Evolutionary conservation across 768 basidiomycete genomes (phyloP).

Genomic region (Tricholoma bakamatsutake): DNA sequence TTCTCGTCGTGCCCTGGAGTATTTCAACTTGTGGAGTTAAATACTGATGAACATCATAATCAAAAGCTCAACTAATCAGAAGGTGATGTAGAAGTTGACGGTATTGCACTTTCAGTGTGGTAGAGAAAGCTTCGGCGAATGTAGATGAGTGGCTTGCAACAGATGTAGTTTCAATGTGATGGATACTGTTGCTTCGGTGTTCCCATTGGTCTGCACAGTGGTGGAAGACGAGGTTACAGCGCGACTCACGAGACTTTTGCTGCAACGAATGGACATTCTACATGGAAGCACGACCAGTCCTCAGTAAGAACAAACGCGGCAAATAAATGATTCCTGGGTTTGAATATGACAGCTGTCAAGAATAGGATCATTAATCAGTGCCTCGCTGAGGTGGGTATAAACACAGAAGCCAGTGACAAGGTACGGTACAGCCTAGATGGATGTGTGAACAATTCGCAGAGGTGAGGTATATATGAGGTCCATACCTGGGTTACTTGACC

Average conservation of each 20-base stretch:
- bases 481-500: background rate
- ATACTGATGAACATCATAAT: background rate
- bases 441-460: background rate
- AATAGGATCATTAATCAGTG: background rate
- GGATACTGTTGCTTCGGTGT: background rate
- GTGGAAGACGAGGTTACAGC: background rate
- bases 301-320: background rate
- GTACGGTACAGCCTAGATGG: background rate
- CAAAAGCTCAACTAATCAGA: background rate
- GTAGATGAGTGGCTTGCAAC: background rate
- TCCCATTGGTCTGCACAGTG: background rate
- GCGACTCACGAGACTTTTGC: background rate
- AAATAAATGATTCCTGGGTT: background rate
- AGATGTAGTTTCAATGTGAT: background rate
- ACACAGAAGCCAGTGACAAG: background rate
- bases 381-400: background rate
- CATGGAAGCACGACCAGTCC: background rate
- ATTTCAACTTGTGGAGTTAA: background rate
- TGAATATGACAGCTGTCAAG: background rate
- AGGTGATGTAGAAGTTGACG: background rate
- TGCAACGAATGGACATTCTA: background rate
- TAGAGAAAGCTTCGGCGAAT: background rate
- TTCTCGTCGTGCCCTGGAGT: constrained; percentile 5
- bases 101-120: background rate
- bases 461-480: background rate